Conservation (phyloP, 2,329 filamentous ascomycete genomes). For the Dothiorella sarmentorum region DNA sequence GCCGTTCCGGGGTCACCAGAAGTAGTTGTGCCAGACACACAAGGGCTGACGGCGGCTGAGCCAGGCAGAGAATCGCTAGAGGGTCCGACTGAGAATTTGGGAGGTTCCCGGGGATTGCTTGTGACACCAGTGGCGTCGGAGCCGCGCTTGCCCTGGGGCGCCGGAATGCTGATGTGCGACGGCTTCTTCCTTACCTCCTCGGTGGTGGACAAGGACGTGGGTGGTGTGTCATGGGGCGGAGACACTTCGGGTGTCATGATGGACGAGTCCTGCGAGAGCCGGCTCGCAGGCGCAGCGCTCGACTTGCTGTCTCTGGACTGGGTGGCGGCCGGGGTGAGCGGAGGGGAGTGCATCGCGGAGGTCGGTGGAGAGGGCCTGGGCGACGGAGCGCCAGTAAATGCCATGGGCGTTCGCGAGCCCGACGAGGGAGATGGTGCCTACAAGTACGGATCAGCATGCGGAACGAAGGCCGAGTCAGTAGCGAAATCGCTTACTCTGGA, state of each 20-base stretch:
- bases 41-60: conserved; percentile 61
- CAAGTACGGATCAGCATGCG: conserved; percentile 29
- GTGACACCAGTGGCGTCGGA: conserved; percentile 27
- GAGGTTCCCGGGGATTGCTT: conserved; percentile 47
- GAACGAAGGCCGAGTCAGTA: conserved; percentile 9
- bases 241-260: conserved; percentile 57
- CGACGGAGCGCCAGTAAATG: conserved; percentile 51
- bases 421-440: conserved; percentile 47
- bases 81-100: conserved; percentile 56
- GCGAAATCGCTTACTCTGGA: conserved; percentile 64
- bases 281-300: conserved; percentile 27
- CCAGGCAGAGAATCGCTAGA: conserved; percentile 51
- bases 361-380: conserved; percentile 64
- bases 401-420: conserved; percentile 52
- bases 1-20: conserved; percentile 39
- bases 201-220: conserved; percentile 36
- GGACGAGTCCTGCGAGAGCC: conserved; percentile 38
- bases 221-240: conserved; percentile 54
- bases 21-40: conserved; percentile 51
- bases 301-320: conserved; percentile 53
- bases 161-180: conserved; percentile 37
- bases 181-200: conserved; percentile 17
- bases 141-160: conserved; percentile 22
- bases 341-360: conserved; percentile 78
- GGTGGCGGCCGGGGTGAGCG: conserved; percentile 81